phyloP scores from a whole-genome alignment of 1,139 yeast species.

The Blastobotrys persicus region DNA sequence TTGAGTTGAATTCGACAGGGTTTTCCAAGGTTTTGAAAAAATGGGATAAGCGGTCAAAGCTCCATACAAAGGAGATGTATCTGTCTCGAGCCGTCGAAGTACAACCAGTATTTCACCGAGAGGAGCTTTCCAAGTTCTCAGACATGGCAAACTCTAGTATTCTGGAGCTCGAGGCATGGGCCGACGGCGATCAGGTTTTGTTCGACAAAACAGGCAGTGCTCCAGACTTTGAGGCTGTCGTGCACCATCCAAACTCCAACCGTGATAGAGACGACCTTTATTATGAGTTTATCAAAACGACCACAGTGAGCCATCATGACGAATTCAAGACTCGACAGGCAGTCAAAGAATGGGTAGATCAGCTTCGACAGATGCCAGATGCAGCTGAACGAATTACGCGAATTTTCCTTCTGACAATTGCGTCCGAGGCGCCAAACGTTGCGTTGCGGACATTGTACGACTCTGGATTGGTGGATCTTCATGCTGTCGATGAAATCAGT shows the following conservation, averaged over 20 bases:
- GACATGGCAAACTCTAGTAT: slow-evolving; percentile 76
- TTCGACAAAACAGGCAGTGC: slow-evolving; percentile 27
- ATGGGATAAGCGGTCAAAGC: slow-evolving; percentile 96
- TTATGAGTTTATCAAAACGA: slow-evolving; percentile 63
- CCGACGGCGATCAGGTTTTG: slow-evolving; percentile 63
- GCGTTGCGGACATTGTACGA: slow-evolving; percentile 42
- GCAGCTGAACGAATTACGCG: slow-evolving; percentile 53
- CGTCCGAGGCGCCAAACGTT: slow-evolving; percentile 44
- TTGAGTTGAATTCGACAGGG: slow-evolving; percentile 91
- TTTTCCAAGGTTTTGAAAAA: slow-evolving; percentile 91
- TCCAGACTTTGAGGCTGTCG: slow-evolving; percentile 7
- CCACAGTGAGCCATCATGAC: slow-evolving; percentile 37
- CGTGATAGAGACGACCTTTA: slow-evolving; percentile 56
- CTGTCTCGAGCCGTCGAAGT: slow-evolving; percentile 90
- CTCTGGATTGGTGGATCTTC: slow-evolving; percentile 40
- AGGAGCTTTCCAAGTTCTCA: slow-evolving; percentile 79
- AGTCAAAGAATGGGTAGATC: slow-evolving; percentile 46
- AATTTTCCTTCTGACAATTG: slow-evolving; percentile 61
- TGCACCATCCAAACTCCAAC: slow-evolving; percentile 14
- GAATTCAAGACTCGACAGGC: slow-evolving; percentile 24
- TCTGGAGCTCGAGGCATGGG: slow-evolving; percentile 80
- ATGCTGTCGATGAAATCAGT: slow-evolving; percentile 43
- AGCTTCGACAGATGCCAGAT: slow-evolving; percentile 47
- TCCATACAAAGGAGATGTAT: slow-evolving; percentile 90
- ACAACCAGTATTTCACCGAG: slow-evolving; percentile 93